Evolutionary conservation across 2,329 filamentous ascomycete species (phyloP), one percentile per base, ranked within the genome.

Genomic region (Ascochyta rabiei): DNA sequence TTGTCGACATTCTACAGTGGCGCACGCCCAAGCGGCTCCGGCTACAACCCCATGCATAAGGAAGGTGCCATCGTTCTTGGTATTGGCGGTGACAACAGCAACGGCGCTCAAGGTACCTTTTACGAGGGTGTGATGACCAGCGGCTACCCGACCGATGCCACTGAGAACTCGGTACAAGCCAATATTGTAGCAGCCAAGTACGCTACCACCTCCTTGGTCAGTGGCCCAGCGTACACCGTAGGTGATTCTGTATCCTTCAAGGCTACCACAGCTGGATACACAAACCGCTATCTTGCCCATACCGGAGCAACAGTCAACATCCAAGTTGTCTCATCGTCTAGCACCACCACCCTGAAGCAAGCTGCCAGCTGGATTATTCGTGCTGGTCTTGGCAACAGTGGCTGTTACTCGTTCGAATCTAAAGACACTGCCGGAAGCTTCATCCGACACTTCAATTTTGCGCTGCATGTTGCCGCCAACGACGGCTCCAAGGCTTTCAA

Each of bases 81-180:
- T n/a, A 87, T 88, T 48, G 86, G 86, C n/a, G 86, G 86, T 7
- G 86, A 88, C 62, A 89, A 86, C 74, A 86, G 83, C 65, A 75
- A 77, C 61, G 64, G 81, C 41, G 85, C 78, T 0, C 83, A 86
- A 65, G 85, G 86, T 23, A 87, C 85, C 0, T 86, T 86, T 64
- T 86, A 88, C 70, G 86, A 88, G 71, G 86, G 85, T 21, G 84
- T 82, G 21, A 86, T 88, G 84, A 87, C 84, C 13, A 72, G 77
- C 0, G 84, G 84, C 0, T 88, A 86, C 61, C 85, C 86, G 0
- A 79, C 82, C 2, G 84, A 88, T 58, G 79, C 77, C 10, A 84
- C 80, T 2, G 86, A 88, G 69, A 79, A 80, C 67, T 68, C 77
- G 0, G 83, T 87, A 0, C 84, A 86, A 70, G 83, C 81, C 45